phyloP scores from a whole-genome alignment of 2,329 filamentous ascomycete genomes.

The Orbilia oligospora region DNA sequence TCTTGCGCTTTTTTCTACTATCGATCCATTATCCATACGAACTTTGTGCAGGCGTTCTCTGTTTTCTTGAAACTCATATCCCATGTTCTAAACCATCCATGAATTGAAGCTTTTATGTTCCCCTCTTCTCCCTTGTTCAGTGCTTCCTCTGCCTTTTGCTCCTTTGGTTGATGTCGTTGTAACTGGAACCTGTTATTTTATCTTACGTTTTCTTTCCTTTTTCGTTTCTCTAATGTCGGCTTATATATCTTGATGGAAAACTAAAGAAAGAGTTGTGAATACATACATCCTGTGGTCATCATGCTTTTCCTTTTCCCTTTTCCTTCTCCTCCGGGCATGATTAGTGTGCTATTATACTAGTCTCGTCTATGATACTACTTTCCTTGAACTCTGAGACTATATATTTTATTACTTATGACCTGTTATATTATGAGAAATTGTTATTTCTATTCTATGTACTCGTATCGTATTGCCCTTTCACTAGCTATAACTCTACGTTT shows the following conservation, averaged over 20 bases:
- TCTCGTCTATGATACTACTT: constrained; percentile 12
- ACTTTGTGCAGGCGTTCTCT: constrained; percentile 36
- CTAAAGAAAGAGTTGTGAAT: constrained; percentile 46
- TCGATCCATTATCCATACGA: constrained; percentile 30
- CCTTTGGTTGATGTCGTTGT: not conserved
- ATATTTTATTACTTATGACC: not conserved
- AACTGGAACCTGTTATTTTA: constrained; percentile 26
- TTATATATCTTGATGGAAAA: constrained; percentile 44
- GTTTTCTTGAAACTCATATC: constrained; percentile 47
- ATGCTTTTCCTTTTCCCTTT: not conserved
- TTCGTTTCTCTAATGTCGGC: constrained; percentile 35
- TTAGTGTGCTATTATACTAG: constrained; percentile 13
- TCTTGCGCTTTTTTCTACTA: constrained; percentile 32
- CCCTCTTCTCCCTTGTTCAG: constrained; percentile 31
- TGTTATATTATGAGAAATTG: not conserved
- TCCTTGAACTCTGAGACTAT: constrained; percentile 1
- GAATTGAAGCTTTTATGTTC: constrained; percentile 39
- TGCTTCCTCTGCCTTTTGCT: constrained; percentile 5
- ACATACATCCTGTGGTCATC: constrained; percentile 15
- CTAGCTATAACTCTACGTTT: not conserved
- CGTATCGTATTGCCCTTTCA: not conserved
- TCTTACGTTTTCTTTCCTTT: constrained; percentile 15
- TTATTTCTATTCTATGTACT: constrained; percentile 4
- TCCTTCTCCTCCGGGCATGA: not conserved
- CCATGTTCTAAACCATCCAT: constrained; percentile 51